Base-by-base conservation (phyloP, 2,329 filamentous ascomycete species). In the Penicillium sp. region DNA sequence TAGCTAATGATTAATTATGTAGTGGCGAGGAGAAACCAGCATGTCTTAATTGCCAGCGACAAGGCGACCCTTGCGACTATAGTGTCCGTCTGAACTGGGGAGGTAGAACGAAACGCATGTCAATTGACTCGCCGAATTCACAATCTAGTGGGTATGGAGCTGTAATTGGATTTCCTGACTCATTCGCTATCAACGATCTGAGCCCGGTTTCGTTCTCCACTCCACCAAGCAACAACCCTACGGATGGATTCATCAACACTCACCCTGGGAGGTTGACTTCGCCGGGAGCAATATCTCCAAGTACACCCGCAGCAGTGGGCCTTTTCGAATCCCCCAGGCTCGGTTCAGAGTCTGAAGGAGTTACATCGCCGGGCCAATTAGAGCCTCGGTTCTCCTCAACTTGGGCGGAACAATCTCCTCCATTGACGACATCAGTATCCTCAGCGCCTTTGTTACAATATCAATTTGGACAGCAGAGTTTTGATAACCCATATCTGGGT, bases 21-120 rank as follows among this genome's bases (percentile, higher is more conserved):
- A 83, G 81, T 73, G 89, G 87, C 59, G 90, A 93, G 71, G 86
- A 89, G 68, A 87, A 87, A 61, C 89, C 90, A 15, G 75, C 73
- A 58, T 93, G 90, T 72, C 66, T 81, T 46, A 91, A 91, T 67
- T 93, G 90, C 72, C 80, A 85, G 64, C 85, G 85, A 58, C 85
- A 86, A 60, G 85, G 86, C 57, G 88, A 91, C 68, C 76, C 77
- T 45, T 94, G 90, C 75, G 89, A 94, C 72, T 93, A 92, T 70
- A 89, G 85, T 65, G 89, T 93, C 63, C 82, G 88, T 32, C 76
- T 93, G 60, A 92, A 92, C 65, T 93, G 90, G 90, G 86, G 88
- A 57, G 88, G 89, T 5, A 82, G 89, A 54, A 80, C 82, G 47
- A 87, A 84, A 68, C 84, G 82, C 72, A 74, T 49, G 74, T 79